Percentiles rank a stretch among this genome's conserved stretches.
Evolutionary conservation across 139 green algal genomes (phyloP).

Genomic region (Pleodorina starrii): DNA sequence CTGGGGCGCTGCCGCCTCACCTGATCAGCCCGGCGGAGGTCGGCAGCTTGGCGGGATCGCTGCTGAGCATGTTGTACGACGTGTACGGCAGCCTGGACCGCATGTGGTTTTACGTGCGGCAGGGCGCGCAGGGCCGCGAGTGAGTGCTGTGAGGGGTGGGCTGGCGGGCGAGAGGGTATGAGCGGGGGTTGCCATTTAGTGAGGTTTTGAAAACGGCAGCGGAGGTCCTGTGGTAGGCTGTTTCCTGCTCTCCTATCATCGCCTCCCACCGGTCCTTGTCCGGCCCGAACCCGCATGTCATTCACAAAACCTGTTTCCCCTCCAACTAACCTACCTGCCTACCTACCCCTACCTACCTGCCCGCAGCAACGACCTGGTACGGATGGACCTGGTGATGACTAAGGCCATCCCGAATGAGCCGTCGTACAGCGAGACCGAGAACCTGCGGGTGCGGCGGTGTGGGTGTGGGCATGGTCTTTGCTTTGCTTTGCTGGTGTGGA

Average conservation of each 20-base stretch:
- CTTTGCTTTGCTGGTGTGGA: too few species aligned
- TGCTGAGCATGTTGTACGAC: slow-evolving; percentile 27
- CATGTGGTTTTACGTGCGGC: not conserved
- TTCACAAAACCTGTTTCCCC: not conserved
- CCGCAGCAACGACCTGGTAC: slow-evolving; percentile 41
- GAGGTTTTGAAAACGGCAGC: not conserved
- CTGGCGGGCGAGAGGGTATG: not conserved
- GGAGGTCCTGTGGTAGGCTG: not conserved
- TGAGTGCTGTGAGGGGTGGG: not conserved
- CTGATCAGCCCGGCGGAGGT: not conserved
- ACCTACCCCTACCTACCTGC: not conserved
- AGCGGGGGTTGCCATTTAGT: not conserved
- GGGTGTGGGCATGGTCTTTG: too few species aligned
- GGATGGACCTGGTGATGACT: not conserved
- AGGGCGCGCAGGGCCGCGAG: not conserved
- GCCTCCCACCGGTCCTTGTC: not conserved
- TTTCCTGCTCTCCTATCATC: not conserved
- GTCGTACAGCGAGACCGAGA: not conserved
- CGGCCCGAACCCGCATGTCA: not conserved
- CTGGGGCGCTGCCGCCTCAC: not conserved
- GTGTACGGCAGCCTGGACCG: slow-evolving; percentile 5
- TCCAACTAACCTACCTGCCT: not conserved
- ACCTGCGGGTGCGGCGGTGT: not conserved
- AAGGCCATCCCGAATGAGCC: not conserved
- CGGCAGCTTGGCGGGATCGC: not conserved